A percentile compares a stretch with the other conserved stretches of the same genome.
Conservation (phyloP, 148 eudicot species). For the Rhododendron ferrugineum region DNA sequence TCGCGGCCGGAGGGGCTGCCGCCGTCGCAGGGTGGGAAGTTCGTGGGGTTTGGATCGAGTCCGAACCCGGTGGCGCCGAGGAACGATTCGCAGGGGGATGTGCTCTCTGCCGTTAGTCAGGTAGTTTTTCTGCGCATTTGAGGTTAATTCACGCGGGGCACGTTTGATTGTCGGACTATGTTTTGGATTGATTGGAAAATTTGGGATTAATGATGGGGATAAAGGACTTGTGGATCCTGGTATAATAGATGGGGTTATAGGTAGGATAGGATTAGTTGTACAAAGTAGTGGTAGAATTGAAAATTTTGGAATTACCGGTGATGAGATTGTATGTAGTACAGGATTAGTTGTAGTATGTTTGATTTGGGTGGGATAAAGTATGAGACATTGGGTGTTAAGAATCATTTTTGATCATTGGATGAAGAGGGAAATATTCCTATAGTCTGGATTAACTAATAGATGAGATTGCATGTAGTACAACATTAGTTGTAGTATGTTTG, state of each 20-base stretch:
- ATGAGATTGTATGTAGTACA: neutral
- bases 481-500: neutral
- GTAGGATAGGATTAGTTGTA: neutral
- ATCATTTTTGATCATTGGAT: neutral
- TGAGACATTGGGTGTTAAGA: neutral
- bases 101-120: constrained; percentile 39
- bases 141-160: neutral
- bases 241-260: no score
- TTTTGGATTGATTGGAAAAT: neutral
- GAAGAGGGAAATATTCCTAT: neutral
- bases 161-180: neutral
- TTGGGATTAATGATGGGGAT: neutral
- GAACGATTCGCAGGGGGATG: constrained; percentile 54
- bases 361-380: neutral
- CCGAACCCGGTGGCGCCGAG: constrained; percentile 32
- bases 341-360: neutral
- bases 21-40: constrained; percentile 94
- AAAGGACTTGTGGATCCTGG: neutral
- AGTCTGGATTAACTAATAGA: neutral
- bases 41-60: constrained; percentile 86
- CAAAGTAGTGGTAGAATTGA: no score
- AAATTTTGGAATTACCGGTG: no score
- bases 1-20: constrained; percentile 74
- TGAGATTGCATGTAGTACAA: neutral
- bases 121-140: neutral